Evolutionary conservation across 2,329 filamentous ascomycete genomes (phyloP).

Genomic region (Alternaria arbusti): DNA sequence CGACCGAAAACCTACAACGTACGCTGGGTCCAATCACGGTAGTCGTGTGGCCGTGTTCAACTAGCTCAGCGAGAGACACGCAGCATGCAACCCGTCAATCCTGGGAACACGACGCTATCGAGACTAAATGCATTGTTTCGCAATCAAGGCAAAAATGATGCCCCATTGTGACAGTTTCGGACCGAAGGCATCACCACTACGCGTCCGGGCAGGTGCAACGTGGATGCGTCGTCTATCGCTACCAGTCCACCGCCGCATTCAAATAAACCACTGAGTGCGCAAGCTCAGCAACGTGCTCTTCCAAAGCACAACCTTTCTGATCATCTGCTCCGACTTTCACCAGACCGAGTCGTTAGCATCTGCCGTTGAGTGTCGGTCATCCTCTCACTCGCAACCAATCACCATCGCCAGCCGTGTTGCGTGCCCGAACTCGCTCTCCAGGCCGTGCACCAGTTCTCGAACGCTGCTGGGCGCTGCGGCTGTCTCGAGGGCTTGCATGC

Average conservation of each 20-base stretch:
- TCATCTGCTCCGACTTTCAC: slow-evolving; percentile 1
- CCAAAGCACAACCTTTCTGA: neutral
- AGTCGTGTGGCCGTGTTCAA: neutral
- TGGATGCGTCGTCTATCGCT: neutral
- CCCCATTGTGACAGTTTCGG: neutral
- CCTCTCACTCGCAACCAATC: slow-evolving; percentile 6
- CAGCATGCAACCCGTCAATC: neutral
- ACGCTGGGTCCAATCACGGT: neutral
- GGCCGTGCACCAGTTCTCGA: slow-evolving; percentile 3
- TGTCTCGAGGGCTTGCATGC: neutral
- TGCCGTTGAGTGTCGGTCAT: neutral
- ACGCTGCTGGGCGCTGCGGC: neutral
- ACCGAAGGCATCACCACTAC: neutral
- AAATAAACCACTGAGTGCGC: slow-evolving; percentile 7
- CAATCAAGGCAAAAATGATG: neutral
- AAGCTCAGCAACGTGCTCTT: slow-evolving; percentile 5
- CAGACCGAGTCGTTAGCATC: slow-evolving; percentile 3
- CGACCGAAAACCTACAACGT: neutral
- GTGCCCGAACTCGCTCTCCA: slow-evolving; percentile 11
- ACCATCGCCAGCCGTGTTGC: slow-evolving; percentile 5
- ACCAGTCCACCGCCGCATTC: neutral
- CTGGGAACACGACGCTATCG: neutral
- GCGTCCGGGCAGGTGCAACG: neutral
- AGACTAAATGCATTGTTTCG: neutral
- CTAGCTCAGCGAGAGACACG: neutral